Percentiles rank a stretch among this genome's conserved stretches.
Conservation (phyloP, 2,329 filamentous ascomycete genomes). For the Sclerotinia minor region DNA sequence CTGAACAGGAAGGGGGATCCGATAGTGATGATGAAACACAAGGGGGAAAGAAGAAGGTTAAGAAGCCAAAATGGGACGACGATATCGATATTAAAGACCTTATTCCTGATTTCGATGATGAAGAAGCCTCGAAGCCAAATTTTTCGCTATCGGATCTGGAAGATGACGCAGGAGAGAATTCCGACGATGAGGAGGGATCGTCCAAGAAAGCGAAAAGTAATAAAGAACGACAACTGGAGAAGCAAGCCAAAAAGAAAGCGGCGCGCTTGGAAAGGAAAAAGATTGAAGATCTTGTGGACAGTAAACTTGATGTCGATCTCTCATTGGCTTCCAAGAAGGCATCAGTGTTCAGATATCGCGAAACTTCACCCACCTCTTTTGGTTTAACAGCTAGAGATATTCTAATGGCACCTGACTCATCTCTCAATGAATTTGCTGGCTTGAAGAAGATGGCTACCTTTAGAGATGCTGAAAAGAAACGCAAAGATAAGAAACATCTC, state of each 20-base stretch:
- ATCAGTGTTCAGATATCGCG: constrained; percentile 81
- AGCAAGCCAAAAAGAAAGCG: constrained; percentile 62
- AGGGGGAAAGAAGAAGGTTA: constrained; percentile 59
- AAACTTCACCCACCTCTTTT: constrained; percentile 86
- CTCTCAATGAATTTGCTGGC: constrained; percentile 86
- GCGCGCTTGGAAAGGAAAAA: constrained; percentile 79
- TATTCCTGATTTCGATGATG: constrained; percentile 77
- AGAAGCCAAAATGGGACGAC: constrained; percentile 92
- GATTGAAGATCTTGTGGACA: constrained; percentile 83
- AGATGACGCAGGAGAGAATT: constrained; percentile 47
- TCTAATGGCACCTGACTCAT: constrained; percentile 79
- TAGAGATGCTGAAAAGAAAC: constrained; percentile 85
- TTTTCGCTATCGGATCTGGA: constrained; percentile 57
- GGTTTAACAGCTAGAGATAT: constrained; percentile 90
- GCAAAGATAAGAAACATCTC: constrained; percentile 80
- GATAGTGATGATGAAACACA: constrained; percentile 56
- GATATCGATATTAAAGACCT: constrained; percentile 97
- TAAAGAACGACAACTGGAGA: constrained; percentile 60
- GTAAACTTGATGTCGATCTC: constrained; percentile 72
- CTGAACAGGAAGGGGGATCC: constrained; percentile 62
- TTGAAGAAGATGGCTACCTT: constrained; percentile 94
- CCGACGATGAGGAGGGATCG: constrained; percentile 43
- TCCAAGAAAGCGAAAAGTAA: constrained; percentile 60
- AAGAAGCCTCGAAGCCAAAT: constrained; percentile 48
- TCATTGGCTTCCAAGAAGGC: constrained; percentile 53